Base-by-base conservation (phyloP, 805 yeast species). In the Yamadazyma nakazawae region DNA sequence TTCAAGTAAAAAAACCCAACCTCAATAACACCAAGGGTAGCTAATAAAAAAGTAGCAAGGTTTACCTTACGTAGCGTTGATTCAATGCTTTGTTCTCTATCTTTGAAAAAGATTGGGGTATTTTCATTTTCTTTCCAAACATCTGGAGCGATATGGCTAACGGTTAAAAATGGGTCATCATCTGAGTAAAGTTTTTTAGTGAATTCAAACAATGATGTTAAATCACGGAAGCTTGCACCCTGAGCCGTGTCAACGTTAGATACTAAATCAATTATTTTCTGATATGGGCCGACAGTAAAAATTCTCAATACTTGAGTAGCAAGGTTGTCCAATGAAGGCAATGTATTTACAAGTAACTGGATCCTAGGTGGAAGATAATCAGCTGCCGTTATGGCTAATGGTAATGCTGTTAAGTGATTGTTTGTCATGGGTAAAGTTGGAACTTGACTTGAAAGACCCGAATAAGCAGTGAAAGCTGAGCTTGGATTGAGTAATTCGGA, bases 1-100 rank as follows among this genome's bases (percentile, higher is more conserved):
- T 94, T 88, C 53, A 94, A 74, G 58, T 85, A 82, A 66, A 83
- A 86, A 62, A 94, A 89, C 1, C 97, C 98, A 39, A 88, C 84
- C 50, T 88, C 94, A 43, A 86, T 78, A 14, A 88, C 75, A 40
- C 96, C 96, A 48, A 91, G 74, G 1, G 94, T 80, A 0, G 97
- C 94, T n/a, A 90, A 78, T 35, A 90, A 68, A 59, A 89, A 94
- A 0, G 96, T 89, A 0, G 96, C 88, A 52, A 94, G 66, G 57
- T 94, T 94, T 1, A 90, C 87, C 55, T 92, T 87, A 48, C 96
- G 81, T 30, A 92, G 64, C 0, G 94, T 82, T 34, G 80, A 74
- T 60, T 76, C 79, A 47, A 81, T 68, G 42, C 81, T 75, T 50
- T 81, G 84, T 54, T 82, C 88, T 49, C 81, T 76, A 43, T 79